phyloP scores from a whole-genome alignment of 805 yeast species.

The Kazachstania psychrophila region DNA sequence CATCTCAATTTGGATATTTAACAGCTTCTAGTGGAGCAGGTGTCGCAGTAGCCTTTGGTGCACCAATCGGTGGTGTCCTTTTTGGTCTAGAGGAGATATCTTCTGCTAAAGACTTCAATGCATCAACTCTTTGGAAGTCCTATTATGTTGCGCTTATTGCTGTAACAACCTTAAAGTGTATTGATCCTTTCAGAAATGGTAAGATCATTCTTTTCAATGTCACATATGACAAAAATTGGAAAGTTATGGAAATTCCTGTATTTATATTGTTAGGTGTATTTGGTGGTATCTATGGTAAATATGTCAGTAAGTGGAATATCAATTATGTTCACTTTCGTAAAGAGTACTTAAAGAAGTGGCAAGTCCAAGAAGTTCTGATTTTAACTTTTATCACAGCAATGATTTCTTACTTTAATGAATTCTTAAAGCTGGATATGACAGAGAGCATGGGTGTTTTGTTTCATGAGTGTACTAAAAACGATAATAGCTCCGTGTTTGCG shows the following conservation, averaged over 20 bases:
- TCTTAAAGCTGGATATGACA: conserved; percentile 83
- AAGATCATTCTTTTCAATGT: conserved; percentile 90
- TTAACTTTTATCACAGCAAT: conserved; percentile 63
- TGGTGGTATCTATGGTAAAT: conserved; percentile 85
- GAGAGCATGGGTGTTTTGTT: conserved; percentile 86
- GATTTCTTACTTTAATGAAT: conserved; percentile 76
- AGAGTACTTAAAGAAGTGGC: conserved; percentile 39
- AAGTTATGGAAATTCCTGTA: conserved; percentile 70
- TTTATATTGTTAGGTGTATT: conserved; percentile 73
- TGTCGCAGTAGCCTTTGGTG: conserved; percentile 95
- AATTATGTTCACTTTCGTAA: conserved; percentile 72
- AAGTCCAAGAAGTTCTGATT: conserved; percentile 58
- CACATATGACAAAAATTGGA: conserved; percentile 82
- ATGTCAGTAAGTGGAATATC: conserved; percentile 67
- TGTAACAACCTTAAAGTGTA: conserved; percentile 64
- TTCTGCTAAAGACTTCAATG: conserved; percentile 54
- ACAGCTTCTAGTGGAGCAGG: conserved; percentile 96
- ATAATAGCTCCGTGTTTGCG: conserved; percentile 28
- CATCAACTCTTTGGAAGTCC: conserved; percentile 80
- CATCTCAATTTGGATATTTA: conserved; percentile 34
- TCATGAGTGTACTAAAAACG: conserved; percentile 56
- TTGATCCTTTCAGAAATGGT: conserved; percentile 91
- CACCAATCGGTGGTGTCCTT: conserved; percentile 93
- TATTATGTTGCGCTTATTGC: conserved; percentile 88
- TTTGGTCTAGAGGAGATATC: conserved; percentile 85